Evolutionary conservation across 805 yeast genomes (phyloP).

Genomic region (Sungouiella blattae): DNA sequence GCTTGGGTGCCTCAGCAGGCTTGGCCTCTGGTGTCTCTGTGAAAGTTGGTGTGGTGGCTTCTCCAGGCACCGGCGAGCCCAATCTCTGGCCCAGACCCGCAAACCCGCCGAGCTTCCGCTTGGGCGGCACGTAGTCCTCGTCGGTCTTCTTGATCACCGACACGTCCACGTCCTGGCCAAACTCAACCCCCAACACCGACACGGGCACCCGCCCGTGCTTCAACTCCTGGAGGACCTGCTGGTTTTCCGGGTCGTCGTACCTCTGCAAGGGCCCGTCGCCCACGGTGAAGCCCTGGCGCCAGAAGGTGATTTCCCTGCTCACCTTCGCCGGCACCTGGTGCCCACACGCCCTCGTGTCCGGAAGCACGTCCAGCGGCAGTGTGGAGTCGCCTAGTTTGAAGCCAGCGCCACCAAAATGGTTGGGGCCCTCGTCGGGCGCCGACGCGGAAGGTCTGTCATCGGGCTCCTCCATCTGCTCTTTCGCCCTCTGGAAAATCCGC

Average conservation of each 20-base stretch:
- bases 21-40: constrained; percentile 10
- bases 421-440: constrained; percentile 16
- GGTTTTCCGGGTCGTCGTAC: constrained; percentile 91
- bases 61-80: constrained; percentile 88
- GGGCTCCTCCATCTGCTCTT: constrained; percentile 40
- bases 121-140: constrained; percentile 76
- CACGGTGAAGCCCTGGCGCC: constrained; percentile 95
- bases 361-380: constrained; percentile 31
- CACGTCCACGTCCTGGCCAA: constrained; percentile 93
- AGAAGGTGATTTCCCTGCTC: constrained; percentile 80
- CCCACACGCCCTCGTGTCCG: constrained; percentile 24
- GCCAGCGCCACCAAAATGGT: constrained; percentile 48
- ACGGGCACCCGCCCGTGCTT: constrained; percentile 91
- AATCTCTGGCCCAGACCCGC: constrained; percentile 78
- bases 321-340: constrained; percentile 45
- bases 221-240: constrained; percentile 70
- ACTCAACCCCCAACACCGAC: constrained; percentile 72
- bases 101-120: constrained; percentile 60
- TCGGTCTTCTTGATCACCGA: constrained; percentile 76
- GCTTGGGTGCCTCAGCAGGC: constrained; percentile 6
- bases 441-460: constrained; percentile 34
- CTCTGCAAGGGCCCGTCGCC: constrained; percentile 85
- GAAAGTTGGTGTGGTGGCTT: no score
- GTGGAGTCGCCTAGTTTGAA: constrained; percentile 49
- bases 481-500: constrained; percentile 64